Base-by-base conservation (phyloP, 2,329 filamentous ascomycete species). In the Torrubiellomyces zombiae region DNA sequence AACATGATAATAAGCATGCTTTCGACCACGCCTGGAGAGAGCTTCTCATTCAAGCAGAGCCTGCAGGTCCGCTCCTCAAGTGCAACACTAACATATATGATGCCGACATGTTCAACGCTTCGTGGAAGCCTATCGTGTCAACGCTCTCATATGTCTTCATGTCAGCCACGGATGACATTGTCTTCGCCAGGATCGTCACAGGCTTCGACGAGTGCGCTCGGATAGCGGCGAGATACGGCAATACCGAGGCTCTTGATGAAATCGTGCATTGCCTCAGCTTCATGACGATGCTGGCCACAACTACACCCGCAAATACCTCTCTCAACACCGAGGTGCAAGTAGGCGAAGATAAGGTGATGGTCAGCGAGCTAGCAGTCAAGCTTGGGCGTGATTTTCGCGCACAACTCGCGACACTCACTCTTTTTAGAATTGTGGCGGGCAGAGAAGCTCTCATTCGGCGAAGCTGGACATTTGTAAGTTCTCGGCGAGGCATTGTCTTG, bases 21-120 rank as follows among this genome's bases (percentile, higher is more conserved):
- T 95, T 95, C 44, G 86, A 95, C 47, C 89, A 92, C 50, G 86
- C 89, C 3, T 98, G 89, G 89, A 86, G 86, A 47, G 89, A 98
- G 48, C 57, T 98, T 8, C 56, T 95, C 20, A 55, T 83, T 34
- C 95, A 95, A 54, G 76, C 83, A 0, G 73, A 79, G 35, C 69
- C 71, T 6, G 70, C 81, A 1, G 74, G 77, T 2, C 67, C 75
- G 25, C 60, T 95, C 21, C 56, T 77, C 17, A 59, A 86, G 16
- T 91, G 83, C 46, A 67, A 92, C 37, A 93, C 86, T 4, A 95
- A 94, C 44, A 73, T 92, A 19, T 98, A 82, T 48, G 91, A 98
- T 49, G 81, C 85, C 4, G 85, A 98, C 45, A 94, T 98, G 81
- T 98, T 98, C 48, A 74, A 78, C 29, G 78, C 83, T 13, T 94